These are phyloP conservation scores for Micromonas commoda DNA, from an alignment of 139 green algal species.

Conservation along the genomic window DNA sequence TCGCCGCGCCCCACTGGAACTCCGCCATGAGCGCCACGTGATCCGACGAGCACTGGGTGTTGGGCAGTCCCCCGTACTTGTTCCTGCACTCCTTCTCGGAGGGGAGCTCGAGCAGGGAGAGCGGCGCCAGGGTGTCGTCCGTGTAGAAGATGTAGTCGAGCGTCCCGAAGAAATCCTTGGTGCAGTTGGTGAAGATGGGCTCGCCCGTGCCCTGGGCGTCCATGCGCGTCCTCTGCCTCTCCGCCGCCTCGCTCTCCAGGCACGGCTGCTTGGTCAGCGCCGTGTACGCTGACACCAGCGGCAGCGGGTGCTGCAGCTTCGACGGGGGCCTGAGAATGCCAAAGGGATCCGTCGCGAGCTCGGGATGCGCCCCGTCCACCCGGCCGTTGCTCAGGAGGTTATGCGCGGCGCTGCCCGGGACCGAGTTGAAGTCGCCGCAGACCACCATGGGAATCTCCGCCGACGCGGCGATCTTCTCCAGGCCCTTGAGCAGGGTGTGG, in stretches of 20 bases:
- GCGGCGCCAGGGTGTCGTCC: constrained; percentile 56
- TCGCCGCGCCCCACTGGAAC: constrained; percentile 49
- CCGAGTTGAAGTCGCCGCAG: constrained; percentile 94
- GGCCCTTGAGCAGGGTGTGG: constrained; percentile 96
- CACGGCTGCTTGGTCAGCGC: constrained; percentile 26
- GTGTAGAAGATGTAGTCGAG: constrained; percentile 97
- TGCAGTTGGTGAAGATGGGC: constrained; percentile 78
- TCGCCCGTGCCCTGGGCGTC: constrained; percentile 36
- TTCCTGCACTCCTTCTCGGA: constrained; percentile 75
- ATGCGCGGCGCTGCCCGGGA: constrained; percentile 81
- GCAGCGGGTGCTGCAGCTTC: constrained; percentile 66
- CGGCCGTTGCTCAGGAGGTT: constrained; percentile 67
- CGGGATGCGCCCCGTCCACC: constrained; percentile 67
- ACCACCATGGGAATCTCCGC: constrained; percentile 55
- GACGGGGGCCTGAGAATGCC: constrained; percentile 61
- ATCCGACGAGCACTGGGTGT: constrained; percentile 76
- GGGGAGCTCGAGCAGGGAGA: constrained; percentile 79
- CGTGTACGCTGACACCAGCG: constrained; percentile 37
- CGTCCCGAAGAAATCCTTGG: constrained; percentile 80
- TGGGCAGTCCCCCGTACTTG: constrained; percentile 71
- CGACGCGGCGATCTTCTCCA: constrained; percentile 95
- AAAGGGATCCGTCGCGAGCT: constrained; percentile 69
- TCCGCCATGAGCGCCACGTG: constrained; percentile 86
- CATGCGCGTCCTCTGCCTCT: constrained; percentile 37
- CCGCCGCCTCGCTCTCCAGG: constrained; percentile 3